A percentile compares a stretch with the other conserved stretches of the same genome.
These are phyloP conservation scores for Skeletonema menzelii DNA, from an alignment of 108 stramenopile genomes.

Conservation along the genomic window DNA sequence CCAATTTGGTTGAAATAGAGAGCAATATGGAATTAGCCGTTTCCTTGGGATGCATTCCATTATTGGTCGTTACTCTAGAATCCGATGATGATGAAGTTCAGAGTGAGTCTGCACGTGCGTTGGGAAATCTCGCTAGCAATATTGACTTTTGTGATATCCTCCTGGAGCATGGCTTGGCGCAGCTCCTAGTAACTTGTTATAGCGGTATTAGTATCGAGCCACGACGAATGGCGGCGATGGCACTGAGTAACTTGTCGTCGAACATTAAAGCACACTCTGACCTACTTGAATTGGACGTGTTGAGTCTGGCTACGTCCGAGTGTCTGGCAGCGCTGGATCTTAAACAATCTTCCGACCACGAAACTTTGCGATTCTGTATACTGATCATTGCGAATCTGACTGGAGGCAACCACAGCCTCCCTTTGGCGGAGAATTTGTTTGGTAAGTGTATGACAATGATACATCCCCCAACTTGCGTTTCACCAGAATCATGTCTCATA, in stretches of 20 bases:
- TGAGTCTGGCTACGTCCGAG: conserved; percentile 60
- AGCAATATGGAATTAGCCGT: conserved; percentile 70
- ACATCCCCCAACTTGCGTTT: neutral
- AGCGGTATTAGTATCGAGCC: conserved; percentile 49
- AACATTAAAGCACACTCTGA: conserved; percentile 70
- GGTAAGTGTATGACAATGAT: conserved; percentile 23
- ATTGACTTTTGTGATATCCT: conserved; percentile 70
- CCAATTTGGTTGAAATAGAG: conserved; percentile 78
- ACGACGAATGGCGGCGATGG: conserved; percentile 70
- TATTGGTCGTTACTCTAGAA: conserved; percentile 61
- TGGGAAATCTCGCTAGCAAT: conserved; percentile 85
- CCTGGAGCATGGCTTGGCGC: conserved; percentile 51
- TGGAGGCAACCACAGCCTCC: conserved; percentile 58
- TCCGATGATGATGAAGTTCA: conserved; percentile 45
- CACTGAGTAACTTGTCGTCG: conserved; percentile 66
- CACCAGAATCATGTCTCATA: neutral
- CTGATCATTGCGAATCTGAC: conserved; percentile 71
- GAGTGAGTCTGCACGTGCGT: conserved; percentile 74
- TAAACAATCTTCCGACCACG: conserved; percentile 68
- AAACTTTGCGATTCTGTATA: conserved; percentile 75
- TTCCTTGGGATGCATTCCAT: conserved; percentile 60
- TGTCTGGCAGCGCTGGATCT: conserved; percentile 62
- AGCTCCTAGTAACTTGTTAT: conserved; percentile 59
- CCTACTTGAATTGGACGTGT: conserved; percentile 51
- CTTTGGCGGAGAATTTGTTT: conserved; percentile 42